phyloP scores from a whole-genome alignment of 2,329 filamentous ascomycete species.

The Aspergillus nomiae region DNA sequence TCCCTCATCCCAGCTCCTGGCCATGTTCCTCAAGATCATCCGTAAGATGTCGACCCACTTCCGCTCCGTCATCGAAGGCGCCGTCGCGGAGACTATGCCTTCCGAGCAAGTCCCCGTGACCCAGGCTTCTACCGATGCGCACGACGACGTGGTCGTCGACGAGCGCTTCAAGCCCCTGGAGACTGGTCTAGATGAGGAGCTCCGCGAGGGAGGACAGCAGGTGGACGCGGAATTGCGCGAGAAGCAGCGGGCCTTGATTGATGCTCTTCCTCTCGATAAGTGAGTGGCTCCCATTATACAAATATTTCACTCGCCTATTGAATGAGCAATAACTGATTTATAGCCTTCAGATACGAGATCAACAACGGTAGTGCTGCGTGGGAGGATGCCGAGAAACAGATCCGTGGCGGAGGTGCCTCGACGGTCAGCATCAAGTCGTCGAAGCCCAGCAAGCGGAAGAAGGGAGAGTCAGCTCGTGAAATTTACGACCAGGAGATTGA shows the following conservation, averaged over 20 bases:
- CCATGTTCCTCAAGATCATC: slow-evolving; percentile 97
- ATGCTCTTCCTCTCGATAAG: slow-evolving; percentile 85
- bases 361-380: slow-evolving; percentile 53
- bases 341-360: slow-evolving; percentile 46
- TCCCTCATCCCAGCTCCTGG: slow-evolving; percentile 76
- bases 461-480: slow-evolving; percentile 55
- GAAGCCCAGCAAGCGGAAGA: slow-evolving; percentile 73
- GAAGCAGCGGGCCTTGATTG: slow-evolving; percentile 85
- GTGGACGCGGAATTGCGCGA: slow-evolving; percentile 69
- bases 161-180: slow-evolving; percentile 71
- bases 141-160: slow-evolving; percentile 65
- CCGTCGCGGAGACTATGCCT: slow-evolving; percentile 69
- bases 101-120: slow-evolving; percentile 47
- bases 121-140: slow-evolving; percentile 57
- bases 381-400: slow-evolving; percentile 72
- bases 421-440: slow-evolving; percentile 78
- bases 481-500: slow-evolving; percentile 48
- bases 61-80: slow-evolving; percentile 70
- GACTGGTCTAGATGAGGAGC: slow-evolving; percentile 73
- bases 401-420: slow-evolving; percentile 57
- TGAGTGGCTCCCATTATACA: slow-evolving; percentile 51
- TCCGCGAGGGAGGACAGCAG: slow-evolving; percentile 80
- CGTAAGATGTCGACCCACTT: slow-evolving; percentile 84
- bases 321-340: slow-evolving; percentile 45
- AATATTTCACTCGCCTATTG: slow-evolving; percentile 13